Conservation (phyloP, 208 protist genomes). For the Acanthamoeba culbertsoni region DNA sequence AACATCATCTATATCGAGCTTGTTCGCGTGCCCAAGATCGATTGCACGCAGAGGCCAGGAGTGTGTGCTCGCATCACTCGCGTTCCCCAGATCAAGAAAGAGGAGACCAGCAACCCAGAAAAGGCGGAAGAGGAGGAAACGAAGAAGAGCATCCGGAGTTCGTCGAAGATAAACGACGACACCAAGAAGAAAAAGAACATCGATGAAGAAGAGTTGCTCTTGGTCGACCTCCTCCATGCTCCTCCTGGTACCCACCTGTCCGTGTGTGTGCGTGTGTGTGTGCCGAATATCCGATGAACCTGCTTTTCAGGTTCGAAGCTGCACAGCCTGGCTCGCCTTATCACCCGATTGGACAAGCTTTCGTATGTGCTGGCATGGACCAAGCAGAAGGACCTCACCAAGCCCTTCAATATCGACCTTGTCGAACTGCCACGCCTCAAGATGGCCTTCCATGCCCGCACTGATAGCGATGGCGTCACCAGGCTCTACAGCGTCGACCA, state of each 20-base stretch:
- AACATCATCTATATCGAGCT: constrained; percentile 57
- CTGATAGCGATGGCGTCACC: constrained; percentile 75
- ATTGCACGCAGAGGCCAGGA: not conserved
- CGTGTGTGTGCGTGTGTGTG: not conserved
- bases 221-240: constrained; percentile 80
- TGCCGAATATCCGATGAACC: too few species aligned
- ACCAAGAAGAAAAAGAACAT: constrained; percentile 54
- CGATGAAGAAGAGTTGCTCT: constrained; percentile 70
- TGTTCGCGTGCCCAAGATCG: constrained; percentile 15
- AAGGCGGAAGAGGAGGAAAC: not conserved
- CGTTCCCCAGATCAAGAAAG: constrained; percentile 36
- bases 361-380: constrained; percentile 90
- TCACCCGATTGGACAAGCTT: constrained; percentile 86
- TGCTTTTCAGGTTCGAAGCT: constrained; percentile 66
- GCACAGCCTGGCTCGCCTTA: constrained; percentile 68
- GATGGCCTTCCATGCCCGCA: constrained; percentile 84
- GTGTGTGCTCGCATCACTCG: constrained; percentile 53
- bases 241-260: not conserved
- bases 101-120: not conserved
- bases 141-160: constrained; percentile 49
- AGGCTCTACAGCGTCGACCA: constrained; percentile 79
- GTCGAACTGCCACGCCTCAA: constrained; percentile 92
- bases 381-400: constrained; percentile 16
- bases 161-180: constrained; percentile 29
- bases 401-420: constrained; percentile 72